Evolutionary conservation across 352 stramenopile species (phyloP).

Genomic region (Pythium rhizo-oryzae): DNA sequence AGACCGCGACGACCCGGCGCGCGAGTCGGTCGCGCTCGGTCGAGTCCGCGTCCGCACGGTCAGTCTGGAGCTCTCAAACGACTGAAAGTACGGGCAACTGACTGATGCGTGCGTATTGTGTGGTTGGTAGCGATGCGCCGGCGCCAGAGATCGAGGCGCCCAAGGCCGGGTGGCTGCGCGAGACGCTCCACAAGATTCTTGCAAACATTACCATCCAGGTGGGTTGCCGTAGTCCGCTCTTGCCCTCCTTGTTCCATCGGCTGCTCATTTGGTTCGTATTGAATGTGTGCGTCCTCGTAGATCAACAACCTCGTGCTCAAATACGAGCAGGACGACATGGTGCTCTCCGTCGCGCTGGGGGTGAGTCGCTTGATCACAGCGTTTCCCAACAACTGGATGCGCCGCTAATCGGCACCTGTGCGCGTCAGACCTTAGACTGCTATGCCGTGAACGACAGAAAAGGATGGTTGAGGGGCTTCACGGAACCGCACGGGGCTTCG

Average conservation of each 20-base stretch:
- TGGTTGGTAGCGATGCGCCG: not conserved
- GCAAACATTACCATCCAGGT: constrained; percentile 83
- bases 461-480: constrained; percentile 65
- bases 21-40: constrained; percentile 25
- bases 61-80: not conserved
- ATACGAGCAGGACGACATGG: constrained; percentile 87
- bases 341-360: constrained; percentile 81
- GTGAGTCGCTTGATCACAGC: constrained; percentile 42
- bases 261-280: not conserved
- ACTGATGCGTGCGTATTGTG: not conserved
- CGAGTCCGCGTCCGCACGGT: constrained; percentile 14
- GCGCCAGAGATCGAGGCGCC: constrained; percentile 65
- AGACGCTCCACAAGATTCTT: constrained; percentile 80
- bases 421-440: constrained; percentile 63
- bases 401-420: not conserved
- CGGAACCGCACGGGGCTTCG: constrained; percentile 49
- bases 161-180: constrained; percentile 82
- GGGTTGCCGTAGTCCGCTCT: not conserved
- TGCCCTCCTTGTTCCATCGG: not conserved
- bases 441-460: constrained; percentile 68
- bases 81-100: not conserved
- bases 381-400: not conserved
- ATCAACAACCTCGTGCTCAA: constrained; percentile 90
- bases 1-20: constrained; percentile 7
- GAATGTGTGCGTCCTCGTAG: constrained; percentile 24